These are phyloP conservation scores for Suillus hirtellus DNA, from an alignment of 768 basidiomycete species.

Conservation along the genomic window DNA sequence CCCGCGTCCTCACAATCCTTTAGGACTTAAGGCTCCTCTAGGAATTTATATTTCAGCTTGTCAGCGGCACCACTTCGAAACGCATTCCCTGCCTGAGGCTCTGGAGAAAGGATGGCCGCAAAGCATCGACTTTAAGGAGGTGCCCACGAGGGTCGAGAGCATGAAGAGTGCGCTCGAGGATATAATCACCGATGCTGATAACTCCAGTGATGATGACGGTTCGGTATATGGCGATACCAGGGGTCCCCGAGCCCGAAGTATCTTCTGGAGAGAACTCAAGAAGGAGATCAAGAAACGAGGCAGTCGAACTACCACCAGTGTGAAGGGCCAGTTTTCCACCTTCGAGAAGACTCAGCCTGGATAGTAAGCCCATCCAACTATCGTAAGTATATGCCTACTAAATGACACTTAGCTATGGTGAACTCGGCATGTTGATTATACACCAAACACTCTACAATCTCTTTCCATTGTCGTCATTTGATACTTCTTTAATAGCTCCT, in stretches of 20 bases:
- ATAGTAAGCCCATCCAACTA: constrained; percentile 62
- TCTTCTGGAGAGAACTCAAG: constrained; percentile 72
- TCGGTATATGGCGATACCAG: constrained; percentile 10
- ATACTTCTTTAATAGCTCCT: constrained; percentile 55
- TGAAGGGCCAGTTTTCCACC: constrained; percentile 71
- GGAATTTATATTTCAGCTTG: constrained; percentile 66
- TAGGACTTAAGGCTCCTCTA: constrained; percentile 55
- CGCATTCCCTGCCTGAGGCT: constrained; percentile 69
- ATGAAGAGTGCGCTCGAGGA: constrained; percentile 50
- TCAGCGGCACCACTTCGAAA: constrained; percentile 78
- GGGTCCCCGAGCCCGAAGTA: constrained; percentile 41
- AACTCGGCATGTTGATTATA: constrained; percentile 79
- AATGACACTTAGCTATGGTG: constrained; percentile 69
- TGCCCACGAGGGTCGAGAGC: constrained; percentile 52
- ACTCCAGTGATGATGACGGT: constrained; percentile 32
- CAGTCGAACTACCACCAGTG: constrained; percentile 61
- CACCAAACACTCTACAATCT: constrained; percentile 73
- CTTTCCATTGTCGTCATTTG: constrained; percentile 64
- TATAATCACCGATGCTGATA: constrained; percentile 41
- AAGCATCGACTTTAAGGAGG: constrained; percentile 58
- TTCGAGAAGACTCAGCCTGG: constrained; percentile 86
- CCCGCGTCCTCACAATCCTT: constrained; percentile 65
- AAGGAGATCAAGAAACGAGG: constrained; percentile 66
- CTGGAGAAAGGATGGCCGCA: constrained; percentile 75
- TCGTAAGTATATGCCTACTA: not conserved